These are phyloP conservation scores for Stropharia rugosoannulata DNA, from an alignment of 768 basidiomycete genomes.

Conservation along the genomic window DNA sequence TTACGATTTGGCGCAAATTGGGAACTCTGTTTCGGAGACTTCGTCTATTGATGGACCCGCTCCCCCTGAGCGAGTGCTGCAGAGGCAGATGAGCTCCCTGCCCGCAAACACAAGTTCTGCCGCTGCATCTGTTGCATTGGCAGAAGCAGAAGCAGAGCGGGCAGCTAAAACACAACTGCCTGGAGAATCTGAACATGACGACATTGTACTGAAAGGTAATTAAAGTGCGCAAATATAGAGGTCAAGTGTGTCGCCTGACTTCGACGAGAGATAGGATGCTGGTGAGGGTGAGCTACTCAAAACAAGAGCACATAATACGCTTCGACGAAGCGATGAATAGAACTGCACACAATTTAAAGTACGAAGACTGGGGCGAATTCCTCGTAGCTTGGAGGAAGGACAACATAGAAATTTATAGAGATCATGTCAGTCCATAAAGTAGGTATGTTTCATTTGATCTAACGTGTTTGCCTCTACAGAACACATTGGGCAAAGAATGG, in stretches of 20 bases:
- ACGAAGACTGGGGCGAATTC: conserved; percentile 78
- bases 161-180: neutral
- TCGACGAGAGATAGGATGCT: conserved; percentile 80
- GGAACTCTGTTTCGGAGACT: neutral
- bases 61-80: conserved; percentile 65
- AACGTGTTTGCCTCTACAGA: conserved; percentile 30
- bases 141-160: conserved; percentile 5
- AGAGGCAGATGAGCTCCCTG: conserved; percentile 54
- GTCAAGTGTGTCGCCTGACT: conserved; percentile 14
- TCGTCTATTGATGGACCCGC: conserved; percentile 30
- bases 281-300: conserved; percentile 69
- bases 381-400: conserved; percentile 83
- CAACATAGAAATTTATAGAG: conserved; percentile 79
- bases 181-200: conserved; percentile 37
- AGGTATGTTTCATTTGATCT: conserved; percentile 4
- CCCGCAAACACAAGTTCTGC: conserved; percentile 59
- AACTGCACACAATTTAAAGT: conserved; percentile 55
- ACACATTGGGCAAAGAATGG: conserved; percentile 66
- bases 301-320: conserved; percentile 44
- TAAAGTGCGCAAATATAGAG: conserved; percentile 5
- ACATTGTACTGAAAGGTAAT: conserved; percentile 76
- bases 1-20: conserved; percentile 29
- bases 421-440: conserved; percentile 57
- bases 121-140: conserved; percentile 45
- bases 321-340: conserved; percentile 75